Conservation (phyloP, 2,329 filamentous ascomycete genomes). For the Aquanectria penicillioides region DNA sequence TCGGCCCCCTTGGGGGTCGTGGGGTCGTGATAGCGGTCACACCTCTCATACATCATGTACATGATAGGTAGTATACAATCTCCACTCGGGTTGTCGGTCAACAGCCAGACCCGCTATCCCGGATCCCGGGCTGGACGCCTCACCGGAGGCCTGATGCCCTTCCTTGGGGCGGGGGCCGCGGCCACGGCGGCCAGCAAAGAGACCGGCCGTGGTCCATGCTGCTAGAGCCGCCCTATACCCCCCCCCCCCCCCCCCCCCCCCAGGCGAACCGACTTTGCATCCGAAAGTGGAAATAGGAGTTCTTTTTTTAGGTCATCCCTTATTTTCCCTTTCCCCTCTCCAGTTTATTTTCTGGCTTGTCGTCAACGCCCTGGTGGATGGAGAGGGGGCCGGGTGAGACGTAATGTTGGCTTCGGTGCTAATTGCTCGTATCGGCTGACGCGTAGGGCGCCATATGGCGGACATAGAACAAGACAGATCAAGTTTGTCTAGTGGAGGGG, state of each 20-base stretch:
- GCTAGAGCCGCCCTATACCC: no score
- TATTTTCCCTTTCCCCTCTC: not conserved
- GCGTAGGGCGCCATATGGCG: constrained; percentile 22
- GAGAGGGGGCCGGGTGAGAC: not conserved
- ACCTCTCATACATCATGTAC: no score
- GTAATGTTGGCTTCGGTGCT: not conserved
- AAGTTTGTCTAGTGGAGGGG: no score
- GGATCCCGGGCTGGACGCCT: constrained; percentile 34
- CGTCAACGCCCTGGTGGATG: not conserved
- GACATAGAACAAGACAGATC: not conserved
- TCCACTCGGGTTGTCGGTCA: not conserved
- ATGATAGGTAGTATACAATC: not conserved
- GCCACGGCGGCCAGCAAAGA: not conserved
- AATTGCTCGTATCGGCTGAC: constrained; percentile 38
- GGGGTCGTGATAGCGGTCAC: no score
- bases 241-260: no score
- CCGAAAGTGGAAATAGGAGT: not conserved
- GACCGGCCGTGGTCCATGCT: no score
- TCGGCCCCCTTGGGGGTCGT: no score
- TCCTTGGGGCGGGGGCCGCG: not conserved
- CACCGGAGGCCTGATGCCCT: no score
- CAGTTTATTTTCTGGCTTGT: not conserved
- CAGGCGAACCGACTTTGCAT: no score
- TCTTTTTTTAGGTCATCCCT: not conserved
- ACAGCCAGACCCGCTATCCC: constrained; percentile 34